Evolutionary conservation across 169 alveolate species (phyloP).

Genomic region (Eimeria necatrix): DNA sequence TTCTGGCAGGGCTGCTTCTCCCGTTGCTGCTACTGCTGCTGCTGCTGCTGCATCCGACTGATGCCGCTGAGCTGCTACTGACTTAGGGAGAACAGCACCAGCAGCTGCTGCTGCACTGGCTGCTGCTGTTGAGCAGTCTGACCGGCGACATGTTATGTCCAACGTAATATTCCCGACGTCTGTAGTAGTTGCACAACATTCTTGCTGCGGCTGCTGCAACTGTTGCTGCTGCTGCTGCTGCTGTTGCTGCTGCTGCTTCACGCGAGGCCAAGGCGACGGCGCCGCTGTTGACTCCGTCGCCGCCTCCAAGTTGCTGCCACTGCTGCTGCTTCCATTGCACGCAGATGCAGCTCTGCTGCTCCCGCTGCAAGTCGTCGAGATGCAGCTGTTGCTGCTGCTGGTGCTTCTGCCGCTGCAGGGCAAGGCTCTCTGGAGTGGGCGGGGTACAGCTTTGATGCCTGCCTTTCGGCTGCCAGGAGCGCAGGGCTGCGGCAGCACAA

Average conservation of each 20-base stretch:
- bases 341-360: conserved; percentile 55
- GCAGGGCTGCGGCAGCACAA: conserved; percentile 48
- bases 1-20: not conserved
- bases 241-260: conserved; percentile 23
- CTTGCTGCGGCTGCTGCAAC: conserved; percentile 62
- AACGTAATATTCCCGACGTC: too few relatives aligned
- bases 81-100: too few relatives aligned
- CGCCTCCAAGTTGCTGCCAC: not conserved
- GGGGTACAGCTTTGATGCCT: not conserved
- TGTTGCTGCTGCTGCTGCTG: conserved; percentile 48
- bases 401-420: conserved; percentile 46
- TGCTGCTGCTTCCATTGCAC: conserved; percentile 28
- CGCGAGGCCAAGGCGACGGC: conserved; percentile 27
- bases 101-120: conserved; percentile 1
- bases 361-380: not conserved
- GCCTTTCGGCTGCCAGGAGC: conserved; percentile 15
- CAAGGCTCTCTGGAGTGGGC: not conserved
- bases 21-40: conserved; percentile 15
- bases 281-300: not conserved
- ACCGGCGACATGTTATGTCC: not conserved
- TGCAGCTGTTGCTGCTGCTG: conserved; percentile 29
- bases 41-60: conserved; percentile 9
- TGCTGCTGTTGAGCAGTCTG: conserved; percentile 15
- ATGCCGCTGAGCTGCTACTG: not conserved
- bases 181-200: not conserved